Evolutionary conservation across 1,139 yeast species (phyloP).

Genomic region (Geotrichum phurueaensis): DNA sequence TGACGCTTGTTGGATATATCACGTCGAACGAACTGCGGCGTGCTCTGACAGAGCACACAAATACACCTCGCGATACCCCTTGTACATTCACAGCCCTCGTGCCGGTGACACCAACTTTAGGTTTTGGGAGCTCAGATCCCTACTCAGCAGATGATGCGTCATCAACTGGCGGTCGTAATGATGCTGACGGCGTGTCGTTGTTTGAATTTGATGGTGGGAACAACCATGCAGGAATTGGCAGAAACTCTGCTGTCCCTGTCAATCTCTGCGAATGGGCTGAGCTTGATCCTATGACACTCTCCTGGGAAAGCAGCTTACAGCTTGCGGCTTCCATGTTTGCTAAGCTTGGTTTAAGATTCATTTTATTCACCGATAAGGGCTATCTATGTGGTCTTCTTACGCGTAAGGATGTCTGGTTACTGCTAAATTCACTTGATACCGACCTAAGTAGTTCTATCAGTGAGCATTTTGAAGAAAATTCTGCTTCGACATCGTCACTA

Average conservation of each 20-base stretch:
- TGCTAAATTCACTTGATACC: conserved; percentile 27
- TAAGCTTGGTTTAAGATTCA: conserved; percentile 48
- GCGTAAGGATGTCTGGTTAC: conserved; percentile 58
- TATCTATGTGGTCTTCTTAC: conserved; percentile 52
- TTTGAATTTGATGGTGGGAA: conserved; percentile 9
- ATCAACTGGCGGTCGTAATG: not conserved
- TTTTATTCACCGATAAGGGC: conserved; percentile 47
- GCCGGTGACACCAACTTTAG: not conserved
- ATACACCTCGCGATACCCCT: conserved; percentile 12
- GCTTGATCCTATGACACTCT: conserved; percentile 30
- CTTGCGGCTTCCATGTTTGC: conserved; percentile 47
- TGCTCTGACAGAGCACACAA: conserved; percentile 26
- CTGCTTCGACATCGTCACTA: conserved; percentile 1
- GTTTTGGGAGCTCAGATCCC: not conserved
- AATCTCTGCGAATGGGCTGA: conserved; percentile 29
- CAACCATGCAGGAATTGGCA: conserved; percentile 3
- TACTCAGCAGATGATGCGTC: not conserved
- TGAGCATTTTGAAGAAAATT: conserved; percentile 6
- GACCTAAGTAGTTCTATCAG: conserved; percentile 13
- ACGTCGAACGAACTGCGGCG: conserved; percentile 35
- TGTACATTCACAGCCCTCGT: conserved; percentile 21
- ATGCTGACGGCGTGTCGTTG: conserved; percentile 8
- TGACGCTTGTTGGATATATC: conserved; percentile 40
- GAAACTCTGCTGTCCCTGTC: conserved; percentile 10
- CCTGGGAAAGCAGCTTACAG: conserved; percentile 36